phyloP scores from a whole-genome alignment of 164 flowering plant species.

The Liquidambar formosana region DNA sequence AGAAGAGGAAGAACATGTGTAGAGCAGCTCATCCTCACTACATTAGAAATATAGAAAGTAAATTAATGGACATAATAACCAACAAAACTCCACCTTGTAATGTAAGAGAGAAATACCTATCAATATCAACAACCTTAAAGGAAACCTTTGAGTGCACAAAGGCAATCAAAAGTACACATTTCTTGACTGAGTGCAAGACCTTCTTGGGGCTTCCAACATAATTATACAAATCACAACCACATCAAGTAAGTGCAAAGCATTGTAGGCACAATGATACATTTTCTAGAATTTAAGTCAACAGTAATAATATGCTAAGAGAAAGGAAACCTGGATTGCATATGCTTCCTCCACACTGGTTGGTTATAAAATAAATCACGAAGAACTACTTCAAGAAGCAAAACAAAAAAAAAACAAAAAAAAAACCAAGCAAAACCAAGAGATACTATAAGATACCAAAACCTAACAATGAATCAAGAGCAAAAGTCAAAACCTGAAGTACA shows the following conservation, averaged over 20 bases:
- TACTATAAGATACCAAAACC: too few relatives aligned
- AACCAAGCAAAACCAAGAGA: too few relatives aligned
- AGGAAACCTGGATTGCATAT: conserved; percentile 73
- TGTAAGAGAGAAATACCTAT: conserved; percentile 50
- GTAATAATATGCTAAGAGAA: conserved; percentile 4
- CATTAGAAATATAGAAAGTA: conserved; percentile 17
- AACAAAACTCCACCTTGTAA: neutral
- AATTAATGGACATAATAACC: conserved; percentile 4
- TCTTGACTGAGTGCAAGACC: conserved; percentile 69
- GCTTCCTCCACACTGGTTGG: conserved; percentile 92
- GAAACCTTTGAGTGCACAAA: conserved; percentile 68
- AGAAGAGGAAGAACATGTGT: conserved; percentile 54
- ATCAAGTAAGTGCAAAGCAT: conserved; percentile 19
- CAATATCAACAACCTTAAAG: conserved; percentile 67
- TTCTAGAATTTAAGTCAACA: neutral
- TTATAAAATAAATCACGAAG: conserved; percentile 92
- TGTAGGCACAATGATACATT: neutral
- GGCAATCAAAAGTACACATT: conserved; percentile 67
- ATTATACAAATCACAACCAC: conserved; percentile 9
- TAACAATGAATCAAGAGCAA: too few relatives aligned
- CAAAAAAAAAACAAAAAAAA: too few relatives aligned
- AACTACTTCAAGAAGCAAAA: too few relatives aligned
- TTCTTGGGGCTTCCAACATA: conserved; percentile 67
- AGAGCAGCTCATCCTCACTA: conserved; percentile 72
- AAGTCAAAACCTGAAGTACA: too few relatives aligned